Evolutionary conservation across 23 red algal species (phyloP).

Genomic region (Gracilaria vermiculophylla): DNA sequence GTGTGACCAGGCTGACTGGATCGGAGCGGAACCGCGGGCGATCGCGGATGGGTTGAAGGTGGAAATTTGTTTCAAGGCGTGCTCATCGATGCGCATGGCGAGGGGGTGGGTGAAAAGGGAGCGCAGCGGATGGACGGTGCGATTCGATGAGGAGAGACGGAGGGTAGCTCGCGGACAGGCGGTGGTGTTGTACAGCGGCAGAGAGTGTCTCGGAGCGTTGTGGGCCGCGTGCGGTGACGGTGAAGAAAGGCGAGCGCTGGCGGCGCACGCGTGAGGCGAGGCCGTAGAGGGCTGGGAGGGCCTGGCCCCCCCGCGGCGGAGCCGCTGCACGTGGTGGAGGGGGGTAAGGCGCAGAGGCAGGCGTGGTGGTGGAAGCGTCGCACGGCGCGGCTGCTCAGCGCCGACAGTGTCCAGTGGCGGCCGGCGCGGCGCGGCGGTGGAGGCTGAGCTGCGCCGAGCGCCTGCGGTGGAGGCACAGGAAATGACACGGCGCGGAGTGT

Average conservation of each 20-base stretch:
- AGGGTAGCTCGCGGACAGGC: slow-evolving; percentile 44
- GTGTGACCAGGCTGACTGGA: slow-evolving; percentile 52
- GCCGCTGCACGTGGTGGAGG: too few species aligned
- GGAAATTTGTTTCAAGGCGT: slow-evolving; percentile 6
- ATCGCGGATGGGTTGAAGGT: not conserved
- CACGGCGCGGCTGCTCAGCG: too few species aligned
- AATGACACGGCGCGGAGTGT: too few species aligned
- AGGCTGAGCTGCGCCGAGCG: too few species aligned
- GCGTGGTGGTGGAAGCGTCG: too few species aligned
- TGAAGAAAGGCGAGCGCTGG: not conserved
- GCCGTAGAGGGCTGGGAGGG: not conserved
- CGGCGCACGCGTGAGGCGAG: not conserved
- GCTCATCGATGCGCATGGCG: slow-evolving; percentile 10
- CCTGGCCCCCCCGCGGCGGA: not conserved
- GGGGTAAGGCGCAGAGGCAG: too few species aligned
- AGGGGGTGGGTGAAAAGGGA: not conserved
- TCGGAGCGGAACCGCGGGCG: not conserved
- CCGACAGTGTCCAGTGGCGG: too few species aligned
- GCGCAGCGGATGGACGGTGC: not conserved
- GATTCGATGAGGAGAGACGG: slow-evolving; percentile 11
- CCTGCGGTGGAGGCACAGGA: too few species aligned
- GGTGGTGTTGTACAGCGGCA: slow-evolving; percentile 43
- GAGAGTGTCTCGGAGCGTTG: slow-evolving; percentile 40
- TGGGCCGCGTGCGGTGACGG: slow-evolving; percentile 14
- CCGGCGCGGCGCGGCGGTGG: too few species aligned